Percentiles rank a stretch among this genome's conserved stretches.
phyloP scores from a whole-genome alignment of 2,329 filamentous ascomycete species.

The Fonsecaea multimorphosa region DNA sequence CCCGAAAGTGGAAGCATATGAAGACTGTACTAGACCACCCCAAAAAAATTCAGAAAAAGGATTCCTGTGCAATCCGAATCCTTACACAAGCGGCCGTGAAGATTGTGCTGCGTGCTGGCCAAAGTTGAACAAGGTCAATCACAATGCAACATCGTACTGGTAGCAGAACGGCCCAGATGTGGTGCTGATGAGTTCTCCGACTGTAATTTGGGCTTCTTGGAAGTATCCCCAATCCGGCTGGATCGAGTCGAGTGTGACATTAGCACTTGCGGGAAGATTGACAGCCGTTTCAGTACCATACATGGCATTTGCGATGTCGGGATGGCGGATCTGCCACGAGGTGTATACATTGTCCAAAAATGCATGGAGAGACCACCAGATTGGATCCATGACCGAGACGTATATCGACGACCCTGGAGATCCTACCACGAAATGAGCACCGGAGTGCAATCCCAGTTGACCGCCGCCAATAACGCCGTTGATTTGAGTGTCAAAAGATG shows the following conservation, averaged over 20 bases:
- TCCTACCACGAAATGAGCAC: conserved; percentile 40
- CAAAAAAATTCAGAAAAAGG: neutral
- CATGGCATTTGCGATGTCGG: conserved; percentile 30
- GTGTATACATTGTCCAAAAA: conserved; percentile 40
- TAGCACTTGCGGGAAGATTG: conserved; percentile 38
- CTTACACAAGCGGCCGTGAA: neutral
- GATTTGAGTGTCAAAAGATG: conserved; percentile 31
- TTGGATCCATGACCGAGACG: conserved; percentile 38
- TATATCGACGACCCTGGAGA: conserved; percentile 38
- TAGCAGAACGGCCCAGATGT: conserved; percentile 41
- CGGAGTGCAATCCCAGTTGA: conserved; percentile 38
- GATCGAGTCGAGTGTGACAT: conserved; percentile 38
- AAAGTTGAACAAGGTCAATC: conserved; percentile 6
- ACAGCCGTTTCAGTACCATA: conserved; percentile 38
- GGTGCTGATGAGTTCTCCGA: conserved; percentile 39
- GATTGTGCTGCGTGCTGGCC: conserved; percentile 6
- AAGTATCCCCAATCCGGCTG: conserved; percentile 38
- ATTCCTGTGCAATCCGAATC: neutral
- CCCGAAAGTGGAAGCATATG: neutral
- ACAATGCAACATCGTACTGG: conserved; percentile 38
- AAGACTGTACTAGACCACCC: neutral
- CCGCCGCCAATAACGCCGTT: conserved; percentile 38
- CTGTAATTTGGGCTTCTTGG: conserved; percentile 15
- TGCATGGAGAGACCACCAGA: conserved; percentile 39
- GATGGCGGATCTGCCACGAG: conserved; percentile 39